Base-by-base conservation (phyloP, 2,329 filamentous ascomycete species). In the Mollisiaceae sp. region DNA sequence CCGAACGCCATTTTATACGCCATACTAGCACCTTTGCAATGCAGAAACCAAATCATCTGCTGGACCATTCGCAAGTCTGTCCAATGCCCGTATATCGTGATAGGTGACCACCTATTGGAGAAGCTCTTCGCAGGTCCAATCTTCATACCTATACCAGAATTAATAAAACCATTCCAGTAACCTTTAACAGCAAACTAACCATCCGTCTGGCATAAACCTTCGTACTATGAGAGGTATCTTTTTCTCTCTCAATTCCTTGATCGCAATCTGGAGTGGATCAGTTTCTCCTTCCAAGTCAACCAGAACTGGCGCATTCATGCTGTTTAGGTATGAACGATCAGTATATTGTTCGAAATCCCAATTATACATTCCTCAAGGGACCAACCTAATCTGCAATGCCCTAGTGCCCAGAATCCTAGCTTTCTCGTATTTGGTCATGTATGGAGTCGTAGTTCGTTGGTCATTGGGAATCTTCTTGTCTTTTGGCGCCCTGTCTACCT, bases 381-480 rank as follows among this genome's bases (percentile, higher is more conserved):
- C 87, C 62, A 79, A 96, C 93, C 93, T 97, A 77, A 99, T 98
- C 80, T 99, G 95, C 77, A 98, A 80, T 47, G 95, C 95, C 71
- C 95, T 86, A 47, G 95, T 98, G 57, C 95, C 95, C 70, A 99
- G 82, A 66, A 99, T 94, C 76, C 95, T 89, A 69, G 95, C 95
- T 73, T 90, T 88, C 84, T 99, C 95, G 81, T 99, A 99, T 82
- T 99, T 99, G 72, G 95, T 99, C 94, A 99, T 97, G 82, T 97
- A 99, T 2, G 94, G 95, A 35, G 95, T 99, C 9, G 95, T 99
- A 27, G 88, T 91, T 74, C 95, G 89, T 80, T 97, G 87, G 71
- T 94, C 91, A 72, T 92, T 91, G 64, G 93, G 86, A 59, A 99
- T 94, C 81, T 93, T 96, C 86, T 96, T 97, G 80, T 94, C 86